Evolutionary conservation across 1,284 basidiomycete genomes (phyloP), one percentile per base, ranked within the genome.

Genomic region (Bjerkandera adusta): DNA sequence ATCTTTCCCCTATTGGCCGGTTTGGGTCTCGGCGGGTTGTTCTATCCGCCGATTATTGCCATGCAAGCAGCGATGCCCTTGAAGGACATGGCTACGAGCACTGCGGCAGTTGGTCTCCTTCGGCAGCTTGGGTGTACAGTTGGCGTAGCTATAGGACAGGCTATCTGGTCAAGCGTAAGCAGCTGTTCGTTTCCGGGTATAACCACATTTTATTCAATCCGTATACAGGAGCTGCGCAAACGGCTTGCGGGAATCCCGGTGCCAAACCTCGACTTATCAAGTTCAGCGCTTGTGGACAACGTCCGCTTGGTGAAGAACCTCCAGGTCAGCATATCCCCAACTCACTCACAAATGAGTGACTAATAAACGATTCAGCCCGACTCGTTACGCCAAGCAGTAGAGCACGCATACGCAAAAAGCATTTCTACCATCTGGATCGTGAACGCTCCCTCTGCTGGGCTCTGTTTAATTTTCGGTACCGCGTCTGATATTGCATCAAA

Each of bases 351-450:
- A n/a, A n/a, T n/a, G 8, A 40, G 36, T 44, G 26, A 4, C 30
- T 10, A 32, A 26, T 27, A 21, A 15, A 33, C 4, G 15, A 44
- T 29, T 13, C 20, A 54, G 50, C 53, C 53, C 15, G 20, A 21
- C 1, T 49, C 47, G 5, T 53, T 68, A 22, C 73, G 75, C 10
- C 56, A 68, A 18, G 62, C 70, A 37, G 71, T 90, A 3, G 74
- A 85, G 26, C 70, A 83, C 40, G 85, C 83, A 0, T 91, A 83
- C 65, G 72, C 85, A 1, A 64, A 76, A 37, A 75, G 84, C 1
- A 77, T 91, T 22, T 70, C 72, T 45, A 71, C 68, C 30, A 81
- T 90, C 47, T 92, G 88, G 87, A 63, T 86, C 43, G 74, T 83
- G 16, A 70, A 70, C 55, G 76, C 78, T 2, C 81, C 84, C 0